phyloP scores from a whole-genome alignment of 345 rosid species.

The Pugionium dolabratum region DNA sequence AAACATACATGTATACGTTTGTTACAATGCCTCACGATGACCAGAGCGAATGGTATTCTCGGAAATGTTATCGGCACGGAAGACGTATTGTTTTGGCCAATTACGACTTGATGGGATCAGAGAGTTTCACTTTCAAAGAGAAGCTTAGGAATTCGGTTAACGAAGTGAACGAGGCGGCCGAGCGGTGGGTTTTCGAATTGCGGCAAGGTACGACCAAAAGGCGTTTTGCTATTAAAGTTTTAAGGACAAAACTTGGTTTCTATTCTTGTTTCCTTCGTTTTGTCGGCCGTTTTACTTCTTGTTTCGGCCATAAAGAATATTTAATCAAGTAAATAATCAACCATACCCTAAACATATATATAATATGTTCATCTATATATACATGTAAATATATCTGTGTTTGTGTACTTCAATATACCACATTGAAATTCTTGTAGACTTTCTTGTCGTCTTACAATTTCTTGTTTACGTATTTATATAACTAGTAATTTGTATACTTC shows the following conservation, averaged over 20 bases:
- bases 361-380: background rate
- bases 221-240: slow-evolving; percentile 41
- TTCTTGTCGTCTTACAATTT: no score
- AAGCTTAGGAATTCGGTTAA: slow-evolving; percentile 32
- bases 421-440: no score
- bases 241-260: slow-evolving; percentile 31
- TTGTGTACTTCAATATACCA: no score
- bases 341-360: no score
- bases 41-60: slow-evolving; percentile 20
- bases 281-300: slow-evolving; percentile 22
- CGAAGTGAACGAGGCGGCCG: slow-evolving; percentile 27
- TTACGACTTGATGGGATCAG: slow-evolving; percentile 36
- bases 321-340: background rate
- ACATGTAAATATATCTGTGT: background rate
- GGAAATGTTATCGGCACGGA: slow-evolving; percentile 31
- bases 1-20: slow-evolving; percentile 20
- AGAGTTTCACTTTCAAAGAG: slow-evolving; percentile 33
- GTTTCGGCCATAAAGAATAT: slow-evolving; percentile 18
- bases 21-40: slow-evolving; percentile 23
- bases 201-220: slow-evolving; percentile 33
- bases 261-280: slow-evolving; percentile 27
- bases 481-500: background rate
- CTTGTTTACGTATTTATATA: background rate
- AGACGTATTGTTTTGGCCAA: slow-evolving; percentile 37
- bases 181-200: slow-evolving; percentile 31